Conservation (phyloP, 2,329 filamentous ascomycete species). For the Claviceps citrina region DNA sequence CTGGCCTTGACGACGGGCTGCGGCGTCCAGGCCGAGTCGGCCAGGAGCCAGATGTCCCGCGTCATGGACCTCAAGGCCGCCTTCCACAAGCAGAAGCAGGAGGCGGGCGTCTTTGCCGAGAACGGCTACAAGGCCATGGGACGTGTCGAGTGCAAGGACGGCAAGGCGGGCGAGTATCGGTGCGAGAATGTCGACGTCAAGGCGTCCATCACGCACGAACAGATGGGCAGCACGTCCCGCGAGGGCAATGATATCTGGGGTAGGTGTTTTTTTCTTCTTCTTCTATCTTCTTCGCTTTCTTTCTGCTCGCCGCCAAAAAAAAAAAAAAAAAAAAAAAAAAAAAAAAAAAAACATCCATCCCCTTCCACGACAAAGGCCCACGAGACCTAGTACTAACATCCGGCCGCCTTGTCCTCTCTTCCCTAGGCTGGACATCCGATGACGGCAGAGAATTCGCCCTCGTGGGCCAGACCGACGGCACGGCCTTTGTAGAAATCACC, state of each 20-base stretch:
- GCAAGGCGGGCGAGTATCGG: slow-evolving; percentile 13
- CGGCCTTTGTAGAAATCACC: slow-evolving; percentile 30
- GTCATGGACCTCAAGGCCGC: not conserved
- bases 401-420: too few species aligned
- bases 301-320: not conserved
- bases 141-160: not conserved
- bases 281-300: too few species aligned
- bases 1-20: not conserved
- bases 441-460: slow-evolving; percentile 29
- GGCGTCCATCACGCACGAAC: slow-evolving; percentile 22
- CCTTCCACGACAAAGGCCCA: too few species aligned
- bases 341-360: too few species aligned
- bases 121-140: not conserved
- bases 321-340: too few species aligned
- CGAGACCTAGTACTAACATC: too few species aligned
- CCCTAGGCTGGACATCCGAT: slow-evolving; percentile 7
- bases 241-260: slow-evolving; percentile 22
- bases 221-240: slow-evolving; percentile 19
- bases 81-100: not conserved
- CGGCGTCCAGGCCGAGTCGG: not conserved
- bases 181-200: slow-evolving; percentile 22
- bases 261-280: too few species aligned
- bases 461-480: slow-evolving; percentile 31
- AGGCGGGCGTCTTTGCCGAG: not conserved
- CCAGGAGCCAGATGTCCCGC: not conserved